phyloP scores from a whole-genome alignment of 805 yeast species.

The Candida qinlingensis region DNA sequence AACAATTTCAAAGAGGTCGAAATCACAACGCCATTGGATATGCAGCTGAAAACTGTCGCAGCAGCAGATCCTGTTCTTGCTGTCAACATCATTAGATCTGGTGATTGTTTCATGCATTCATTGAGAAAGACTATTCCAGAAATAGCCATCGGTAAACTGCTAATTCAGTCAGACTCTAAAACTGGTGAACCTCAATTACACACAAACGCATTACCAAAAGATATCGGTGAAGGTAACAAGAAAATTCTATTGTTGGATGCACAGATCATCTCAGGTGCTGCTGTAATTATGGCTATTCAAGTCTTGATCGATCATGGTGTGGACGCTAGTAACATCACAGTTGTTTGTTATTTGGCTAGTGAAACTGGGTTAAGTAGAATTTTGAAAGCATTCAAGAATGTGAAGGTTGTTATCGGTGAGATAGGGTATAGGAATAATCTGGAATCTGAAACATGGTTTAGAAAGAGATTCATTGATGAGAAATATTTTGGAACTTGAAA shows the following conservation, averaged over 20 bases:
- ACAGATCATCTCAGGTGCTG: conserved; percentile 88
- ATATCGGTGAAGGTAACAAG: conserved; percentile 20
- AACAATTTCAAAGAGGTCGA: conserved; percentile 31
- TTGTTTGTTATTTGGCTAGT: conserved; percentile 71
- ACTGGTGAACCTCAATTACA: conserved; percentile 96
- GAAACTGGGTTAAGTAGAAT: conserved; percentile 74
- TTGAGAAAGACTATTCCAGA: conserved; percentile 73
- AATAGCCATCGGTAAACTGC: conserved; percentile 71
- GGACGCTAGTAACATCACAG: conserved; percentile 50
- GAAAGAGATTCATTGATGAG: conserved; percentile 66
- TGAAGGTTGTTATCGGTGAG: conserved; percentile 65
- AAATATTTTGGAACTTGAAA: conserved; percentile 65
- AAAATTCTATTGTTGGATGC: conserved; percentile 76
- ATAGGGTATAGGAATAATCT: conserved; percentile 44
- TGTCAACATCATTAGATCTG: conserved; percentile 80
- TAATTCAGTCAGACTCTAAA: conserved; percentile 79
- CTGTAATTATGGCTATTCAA: conserved; percentile 90
- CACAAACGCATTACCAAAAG: conserved; percentile 63
- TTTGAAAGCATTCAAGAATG: conserved; percentile 57
- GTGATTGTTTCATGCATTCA: conserved; percentile 85
- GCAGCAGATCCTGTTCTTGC: conserved; percentile 52
- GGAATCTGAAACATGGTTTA: conserved; percentile 54
- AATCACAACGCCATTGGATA: conserved; percentile 40
- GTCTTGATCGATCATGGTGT: conserved; percentile 81
- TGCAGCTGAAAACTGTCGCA: conserved; percentile 22